Evolutionary conservation across 345 rosid genomes (phyloP).

Genomic region (Draba incana): DNA sequence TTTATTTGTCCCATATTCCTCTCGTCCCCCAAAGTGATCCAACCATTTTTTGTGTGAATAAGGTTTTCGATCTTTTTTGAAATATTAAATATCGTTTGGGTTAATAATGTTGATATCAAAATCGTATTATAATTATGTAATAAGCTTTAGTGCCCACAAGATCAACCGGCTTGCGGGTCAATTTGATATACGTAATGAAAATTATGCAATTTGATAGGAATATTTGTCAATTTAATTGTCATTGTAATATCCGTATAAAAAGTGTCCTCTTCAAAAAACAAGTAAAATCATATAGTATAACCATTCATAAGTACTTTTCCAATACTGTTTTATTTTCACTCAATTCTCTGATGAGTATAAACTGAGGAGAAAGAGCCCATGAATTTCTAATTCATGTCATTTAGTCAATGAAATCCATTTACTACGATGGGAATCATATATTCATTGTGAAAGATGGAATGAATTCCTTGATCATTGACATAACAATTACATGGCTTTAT

Average conservation of each 20-base stretch:
- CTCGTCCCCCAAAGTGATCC: conserved; percentile 5
- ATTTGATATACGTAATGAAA: conserved; percentile 5
- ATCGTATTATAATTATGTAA: neutral
- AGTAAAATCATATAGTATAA: neutral
- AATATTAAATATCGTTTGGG: neutral
- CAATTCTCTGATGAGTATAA: too few relatives aligned
- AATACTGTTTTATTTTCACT: too few relatives aligned
- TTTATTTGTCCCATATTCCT: neutral
- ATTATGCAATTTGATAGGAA: neutral
- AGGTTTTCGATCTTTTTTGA: conserved; percentile 11
- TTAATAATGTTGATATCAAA: conserved; percentile 2
- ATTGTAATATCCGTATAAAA: neutral
- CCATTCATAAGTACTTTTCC: too few relatives aligned
- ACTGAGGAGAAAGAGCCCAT: too few relatives aligned
- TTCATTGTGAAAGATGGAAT: too few relatives aligned
- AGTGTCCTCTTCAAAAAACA: neutral
- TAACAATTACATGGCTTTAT: too few relatives aligned
- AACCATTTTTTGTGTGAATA: conserved; percentile 10
- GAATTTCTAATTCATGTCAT: too few relatives aligned
- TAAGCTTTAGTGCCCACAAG: neutral
- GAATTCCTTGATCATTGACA: too few relatives aligned
- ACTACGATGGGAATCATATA: too few relatives aligned
- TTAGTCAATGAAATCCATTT: too few relatives aligned
- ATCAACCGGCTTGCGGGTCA: neutral
- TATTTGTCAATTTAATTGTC: too few relatives aligned